Base-by-base conservation (phyloP, 2,329 filamentous ascomycete genomes). In the Hypomyces rosellus region DNA sequence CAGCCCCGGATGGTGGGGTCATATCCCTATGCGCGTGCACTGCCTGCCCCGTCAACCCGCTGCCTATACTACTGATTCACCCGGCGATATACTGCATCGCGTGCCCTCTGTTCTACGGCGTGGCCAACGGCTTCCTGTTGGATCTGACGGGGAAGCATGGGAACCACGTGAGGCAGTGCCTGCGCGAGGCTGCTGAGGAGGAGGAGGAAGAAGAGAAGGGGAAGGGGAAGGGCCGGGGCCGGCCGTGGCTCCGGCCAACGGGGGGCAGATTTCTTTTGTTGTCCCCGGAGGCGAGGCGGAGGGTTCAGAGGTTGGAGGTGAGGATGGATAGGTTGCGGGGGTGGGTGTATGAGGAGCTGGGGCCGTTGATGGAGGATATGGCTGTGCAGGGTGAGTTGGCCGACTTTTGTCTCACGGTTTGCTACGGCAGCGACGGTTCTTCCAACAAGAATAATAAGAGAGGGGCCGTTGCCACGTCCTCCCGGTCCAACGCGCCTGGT, bases 21-120 rank as follows among this genome's bases (percentile, higher is more conserved):
- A 61, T 67, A 38, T 42, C 54, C 4, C 55, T 68, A 16, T 68
- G 65, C 33, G 60, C 63, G 18, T 67, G 65, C 46, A 51, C 58
- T 7, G 43, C 46, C 5, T 50, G 52, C 14, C 55, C 59, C 37
- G 50, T 60, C 45, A 51, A 59, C 48, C 59, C 61, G 3, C 49
- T 66, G 14, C 49, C 62, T 7, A 54, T 68, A 11, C 59, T 68
- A 22, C 65, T 68, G 45, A 56, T 57, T 18, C 66, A 68, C 38
- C 64, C 66, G 8, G 57, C 62, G 9, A 48, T 68, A n/a, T 55
- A 67, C 55, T 58, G 57, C 37, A 58, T 68, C 39, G 63, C 62
- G n/a, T 55, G 58, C 6, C 64, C 64, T 44, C 54, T 68, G 9
- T 55, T 68, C 18, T 68, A 67, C 55, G 55, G 57, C n/a, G 43